Evolutionary conservation across 352 stramenopile genomes (phyloP).

Genomic region (Globisporangium emineosum): DNA sequence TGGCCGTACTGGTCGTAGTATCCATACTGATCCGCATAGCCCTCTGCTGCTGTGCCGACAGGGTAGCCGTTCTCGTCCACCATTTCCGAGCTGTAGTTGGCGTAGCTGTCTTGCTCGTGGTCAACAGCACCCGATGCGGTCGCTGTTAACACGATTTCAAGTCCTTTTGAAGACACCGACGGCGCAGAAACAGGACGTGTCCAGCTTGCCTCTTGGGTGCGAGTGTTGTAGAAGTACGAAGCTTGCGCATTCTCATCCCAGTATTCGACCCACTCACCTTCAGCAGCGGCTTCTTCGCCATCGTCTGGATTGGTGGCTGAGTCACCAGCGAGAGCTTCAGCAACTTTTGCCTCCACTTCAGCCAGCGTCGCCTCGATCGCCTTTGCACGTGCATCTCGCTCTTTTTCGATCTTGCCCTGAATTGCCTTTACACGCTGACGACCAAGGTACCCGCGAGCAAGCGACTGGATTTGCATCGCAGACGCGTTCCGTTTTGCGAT

Average conservation of each 20-base stretch:
- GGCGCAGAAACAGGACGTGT: constrained; percentile 51
- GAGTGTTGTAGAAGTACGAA: constrained; percentile 89
- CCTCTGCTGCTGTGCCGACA: constrained; percentile 16
- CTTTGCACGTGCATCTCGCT: constrained; percentile 54
- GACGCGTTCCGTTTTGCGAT: constrained; percentile 46
- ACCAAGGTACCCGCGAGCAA: constrained; percentile 52
- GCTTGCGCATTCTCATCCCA: constrained; percentile 88
- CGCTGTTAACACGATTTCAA: constrained; percentile 35
- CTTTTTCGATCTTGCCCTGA: constrained; percentile 60
- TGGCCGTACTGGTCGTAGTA: constrained; percentile 81
- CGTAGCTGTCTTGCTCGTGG: constrained; percentile 37
- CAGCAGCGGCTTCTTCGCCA: constrained; percentile 9
- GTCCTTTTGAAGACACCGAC: constrained; percentile 24
- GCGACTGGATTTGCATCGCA: constrained; percentile 56
- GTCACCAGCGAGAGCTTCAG: constrained; percentile 29
- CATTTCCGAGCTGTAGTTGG: constrained; percentile 14
- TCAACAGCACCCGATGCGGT: constrained; percentile 29
- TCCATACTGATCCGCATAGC: constrained; percentile 71
- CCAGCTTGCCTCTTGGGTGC: constrained; percentile 86
- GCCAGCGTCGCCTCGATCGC: constrained; percentile 56
- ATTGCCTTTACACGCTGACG: constrained; percentile 50
- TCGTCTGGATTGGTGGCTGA: constrained; percentile 11
- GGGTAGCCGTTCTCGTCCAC: constrained; percentile 34
- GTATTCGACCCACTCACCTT: constrained; percentile 87
- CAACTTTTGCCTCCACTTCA: constrained; percentile 56